Base-by-base conservation (phyloP, 2,329 filamentous ascomycete genomes). In the Tolypocladium tundrense region DNA sequence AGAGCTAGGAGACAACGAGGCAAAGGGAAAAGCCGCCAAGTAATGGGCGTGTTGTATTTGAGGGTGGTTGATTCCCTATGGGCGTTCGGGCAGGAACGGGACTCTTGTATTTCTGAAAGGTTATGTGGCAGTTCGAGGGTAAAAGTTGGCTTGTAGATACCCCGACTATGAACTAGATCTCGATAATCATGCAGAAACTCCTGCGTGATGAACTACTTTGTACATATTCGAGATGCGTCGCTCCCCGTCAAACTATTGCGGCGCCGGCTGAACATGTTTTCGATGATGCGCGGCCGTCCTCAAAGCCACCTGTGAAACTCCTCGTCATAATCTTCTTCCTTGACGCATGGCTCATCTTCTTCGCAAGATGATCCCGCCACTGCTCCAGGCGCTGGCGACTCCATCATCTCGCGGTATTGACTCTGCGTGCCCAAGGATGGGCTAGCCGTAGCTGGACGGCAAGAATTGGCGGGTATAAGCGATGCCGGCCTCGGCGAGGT, bases 1-100 rank as follows among this genome's bases (percentile, higher is more conserved):
- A 60, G 91, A 96, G 74, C 77, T 99, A 56, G 85, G 87, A 7
- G 91, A 96, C 67, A 88, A 84, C 10, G 94, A 99, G 74, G 91
- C 92, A 5, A 91, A 92, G 74, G 88, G 87, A 27, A 96, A 96
- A 75, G 85, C 85, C 6, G 79, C 84, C 50, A 92, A 91, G 75
- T 87, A 71, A 71, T 45, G 43, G 33, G 31, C 41, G 57, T 21
- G 21, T 14, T 48, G 53, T 60, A 52, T 54, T 53, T 53, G 59
- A 59, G 43, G 58, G 48, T 56, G 57, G 56, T 58, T 58, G 60
- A 63, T 67, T 67, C 63, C 58, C 53, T 61, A 61, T 66, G 60
- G 68, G 70, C 70, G 69, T 71, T 70, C 53, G 60, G 69, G 64
- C 61, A 19, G 31, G 48, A 14, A 52, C n/a, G 31, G 48, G 48